Percentiles rank a stretch among this genome's conserved stretches.
Conservation (phyloP, 352 stramenopile species). For the Globisporangium perplexum region DNA sequence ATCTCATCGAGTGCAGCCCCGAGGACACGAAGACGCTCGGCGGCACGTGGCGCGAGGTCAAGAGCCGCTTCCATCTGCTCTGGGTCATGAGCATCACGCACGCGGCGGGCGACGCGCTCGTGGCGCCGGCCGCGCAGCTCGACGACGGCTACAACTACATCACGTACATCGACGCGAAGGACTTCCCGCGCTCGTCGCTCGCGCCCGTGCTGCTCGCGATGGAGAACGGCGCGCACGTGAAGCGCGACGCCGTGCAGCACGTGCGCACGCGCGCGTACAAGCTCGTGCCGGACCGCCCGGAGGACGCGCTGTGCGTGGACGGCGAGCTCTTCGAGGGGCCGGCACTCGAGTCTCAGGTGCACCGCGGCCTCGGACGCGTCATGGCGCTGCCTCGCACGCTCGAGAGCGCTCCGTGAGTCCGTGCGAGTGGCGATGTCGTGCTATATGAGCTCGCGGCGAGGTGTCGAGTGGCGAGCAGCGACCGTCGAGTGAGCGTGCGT, state of each 20-base stretch:
- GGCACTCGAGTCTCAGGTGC: constrained; percentile 46
- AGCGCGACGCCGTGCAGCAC: constrained; percentile 30
- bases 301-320: constrained; percentile 54
- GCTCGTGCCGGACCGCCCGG: constrained; percentile 26
- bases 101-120: constrained; percentile 35
- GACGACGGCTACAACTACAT: constrained; percentile 72
- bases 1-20: constrained; percentile 26
- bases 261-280: constrained; percentile 60
- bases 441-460: too few relatives aligned
- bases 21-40: constrained; percentile 5
- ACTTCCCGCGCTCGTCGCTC: constrained; percentile 27
- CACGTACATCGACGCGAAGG: constrained; percentile 31
- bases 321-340: constrained; percentile 45
- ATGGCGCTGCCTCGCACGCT: constrained; percentile 21
- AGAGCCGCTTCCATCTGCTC: constrained; percentile 42
- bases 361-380: constrained; percentile 49
- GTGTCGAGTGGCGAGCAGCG: too few relatives aligned
- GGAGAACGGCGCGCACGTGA: constrained; percentile 42
- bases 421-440: neutral
- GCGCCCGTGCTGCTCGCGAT: constrained; percentile 42
- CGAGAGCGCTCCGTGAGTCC: neutral
- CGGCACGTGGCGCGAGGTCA: constrained; percentile 43
- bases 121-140: constrained; percentile 38
- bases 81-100: constrained; percentile 69
- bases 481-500: neutral